phyloP scores from a whole-genome alignment of 768 basidiomycete species.

The Hortiboletus campestris region DNA sequence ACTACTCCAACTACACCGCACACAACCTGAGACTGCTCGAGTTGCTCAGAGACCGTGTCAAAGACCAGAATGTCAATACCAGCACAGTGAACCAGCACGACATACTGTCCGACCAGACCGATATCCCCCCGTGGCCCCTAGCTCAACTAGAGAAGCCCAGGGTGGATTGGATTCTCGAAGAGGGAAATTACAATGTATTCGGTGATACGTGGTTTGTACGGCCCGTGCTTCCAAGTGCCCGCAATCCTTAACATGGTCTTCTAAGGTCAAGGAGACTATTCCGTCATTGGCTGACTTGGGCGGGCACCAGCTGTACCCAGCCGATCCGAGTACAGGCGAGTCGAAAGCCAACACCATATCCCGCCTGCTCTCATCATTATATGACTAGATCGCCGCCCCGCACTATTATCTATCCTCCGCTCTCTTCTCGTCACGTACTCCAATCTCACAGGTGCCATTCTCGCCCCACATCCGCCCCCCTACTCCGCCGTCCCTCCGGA shows the following conservation, averaged over 20 bases:
- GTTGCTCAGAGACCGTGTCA: slow-evolving; percentile 54
- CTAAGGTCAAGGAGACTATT: slow-evolving; percentile 77
- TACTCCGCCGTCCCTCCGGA: slow-evolving; percentile 49
- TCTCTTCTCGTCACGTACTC: slow-evolving; percentile 83
- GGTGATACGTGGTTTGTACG: slow-evolving; percentile 91
- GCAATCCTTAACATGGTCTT: slow-evolving; percentile 15
- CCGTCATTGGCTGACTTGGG: slow-evolving; percentile 81
- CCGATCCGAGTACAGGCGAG: slow-evolving; percentile 67
- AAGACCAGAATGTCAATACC: slow-evolving; percentile 36
- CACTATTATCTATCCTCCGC: slow-evolving; percentile 65
- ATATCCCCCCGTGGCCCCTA: slow-evolving; percentile 78
- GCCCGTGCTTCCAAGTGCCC: slow-evolving; percentile 12
- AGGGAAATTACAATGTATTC: slow-evolving; percentile 77
- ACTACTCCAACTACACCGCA: slow-evolving; percentile 73
- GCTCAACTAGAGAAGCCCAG: slow-evolving; percentile 79
- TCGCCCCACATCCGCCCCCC: slow-evolving; percentile 59
- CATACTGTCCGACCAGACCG: slow-evolving; percentile 63
- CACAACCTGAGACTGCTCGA: slow-evolving; percentile 70
- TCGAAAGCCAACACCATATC: neutral
- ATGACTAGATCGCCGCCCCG: slow-evolving; percentile 69
- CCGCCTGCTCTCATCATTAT: slow-evolving; percentile 5
- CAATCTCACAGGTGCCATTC: slow-evolving; percentile 63
- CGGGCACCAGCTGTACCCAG: slow-evolving; percentile 76
- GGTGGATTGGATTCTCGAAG: slow-evolving; percentile 88
- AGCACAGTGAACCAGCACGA: slow-evolving; percentile 54